Base-by-base conservation (phyloP, 139 green algal species). In the Tetradesmus obliquus region DNA sequence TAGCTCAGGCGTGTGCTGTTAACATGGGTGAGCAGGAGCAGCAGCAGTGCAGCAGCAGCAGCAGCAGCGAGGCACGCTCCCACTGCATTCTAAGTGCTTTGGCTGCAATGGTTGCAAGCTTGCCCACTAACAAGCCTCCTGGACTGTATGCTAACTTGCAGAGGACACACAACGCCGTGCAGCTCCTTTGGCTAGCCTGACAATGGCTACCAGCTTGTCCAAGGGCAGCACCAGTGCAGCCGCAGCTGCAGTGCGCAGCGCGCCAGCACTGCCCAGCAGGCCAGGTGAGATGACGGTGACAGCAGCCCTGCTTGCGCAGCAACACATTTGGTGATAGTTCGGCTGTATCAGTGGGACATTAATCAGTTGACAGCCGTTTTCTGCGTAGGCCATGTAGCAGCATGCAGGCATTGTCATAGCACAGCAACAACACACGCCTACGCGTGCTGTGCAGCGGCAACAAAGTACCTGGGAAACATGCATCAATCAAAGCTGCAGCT, bases 151-250 rank as follows among this genome's bases (percentile, higher is more conserved):
- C 55, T 55, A 5, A 10, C 6, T 3, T 66, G 10, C 51, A 86
- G 81, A 55, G 54, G 81, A 69, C 6, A 45, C 81, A 66, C 17
- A 32, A 6, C 10, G 15, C 0, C 81, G 81, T 74, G 55, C 82
- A 53, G 82, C 82, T 20, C 82, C 82, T 51, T 20, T 87, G 54
- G 82, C 82, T n/a, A 87, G 82, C 82, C 60, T 87, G 55, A 87
- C 82, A 45, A 71, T 71, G 54, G 54, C 55, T 22, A 51, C 82
- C 19, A 19, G 6, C 19, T 55, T 74, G 20, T 55, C 55, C 5
- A 87, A 87, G 82, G 17, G 53, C 10, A 74, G 82, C 22, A 17
- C 82, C 20, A 51, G 54, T 22, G 20, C 54, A 71, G 82, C 54
- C 54, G 60, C 54, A 71, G 82, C 54, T 71, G 79, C 79, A 24